Conservation (phyloP, 768 basidiomycete species). For the Boletus rubescentipes region DNA sequence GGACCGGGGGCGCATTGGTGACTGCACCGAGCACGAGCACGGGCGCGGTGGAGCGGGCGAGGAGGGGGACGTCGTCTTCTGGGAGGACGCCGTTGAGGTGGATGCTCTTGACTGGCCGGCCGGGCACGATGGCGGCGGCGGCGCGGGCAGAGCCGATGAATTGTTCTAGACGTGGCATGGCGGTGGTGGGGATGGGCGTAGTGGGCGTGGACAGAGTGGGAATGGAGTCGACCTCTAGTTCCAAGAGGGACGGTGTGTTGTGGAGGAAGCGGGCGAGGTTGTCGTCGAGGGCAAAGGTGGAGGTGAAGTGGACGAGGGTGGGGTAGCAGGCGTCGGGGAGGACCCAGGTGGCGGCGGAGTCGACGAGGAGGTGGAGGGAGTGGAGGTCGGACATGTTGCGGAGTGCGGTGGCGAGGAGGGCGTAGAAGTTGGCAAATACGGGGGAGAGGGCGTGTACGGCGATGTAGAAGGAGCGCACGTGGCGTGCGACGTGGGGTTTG, state of each 20-base stretch:
- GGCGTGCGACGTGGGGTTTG: constrained; percentile 54
- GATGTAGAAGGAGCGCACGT: constrained; percentile 63
- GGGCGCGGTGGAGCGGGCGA: constrained; percentile 49
- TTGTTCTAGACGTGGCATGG: constrained; percentile 47
- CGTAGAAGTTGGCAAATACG: constrained; percentile 48
- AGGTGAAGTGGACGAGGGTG: constrained; percentile 54
- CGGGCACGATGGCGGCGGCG: constrained; percentile 58
- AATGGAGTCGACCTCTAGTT: constrained; percentile 53
- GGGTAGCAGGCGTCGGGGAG: constrained; percentile 44
- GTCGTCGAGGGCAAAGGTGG: constrained; percentile 59
- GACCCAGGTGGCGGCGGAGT: constrained; percentile 54
- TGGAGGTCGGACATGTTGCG: constrained; percentile 59
- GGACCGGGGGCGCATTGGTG: constrained; percentile 55
- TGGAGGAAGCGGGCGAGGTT: constrained; percentile 59
- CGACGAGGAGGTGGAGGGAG: constrained; percentile 49
- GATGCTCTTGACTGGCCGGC: constrained; percentile 63
- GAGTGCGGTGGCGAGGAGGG: constrained; percentile 51
- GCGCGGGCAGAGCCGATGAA: constrained; percentile 61
- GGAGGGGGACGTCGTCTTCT: constrained; percentile 51
- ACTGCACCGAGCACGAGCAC: constrained; percentile 59
- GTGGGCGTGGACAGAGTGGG: constrained; percentile 28
- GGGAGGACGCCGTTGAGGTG: constrained; percentile 61
- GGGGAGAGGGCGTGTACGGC: constrained; percentile 42
- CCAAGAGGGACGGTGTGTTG: constrained; percentile 51
- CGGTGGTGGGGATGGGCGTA: constrained; percentile 23